Conservation (phyloP, 108 stramenopile genomes). For the Nitzschia putrida region DNA sequence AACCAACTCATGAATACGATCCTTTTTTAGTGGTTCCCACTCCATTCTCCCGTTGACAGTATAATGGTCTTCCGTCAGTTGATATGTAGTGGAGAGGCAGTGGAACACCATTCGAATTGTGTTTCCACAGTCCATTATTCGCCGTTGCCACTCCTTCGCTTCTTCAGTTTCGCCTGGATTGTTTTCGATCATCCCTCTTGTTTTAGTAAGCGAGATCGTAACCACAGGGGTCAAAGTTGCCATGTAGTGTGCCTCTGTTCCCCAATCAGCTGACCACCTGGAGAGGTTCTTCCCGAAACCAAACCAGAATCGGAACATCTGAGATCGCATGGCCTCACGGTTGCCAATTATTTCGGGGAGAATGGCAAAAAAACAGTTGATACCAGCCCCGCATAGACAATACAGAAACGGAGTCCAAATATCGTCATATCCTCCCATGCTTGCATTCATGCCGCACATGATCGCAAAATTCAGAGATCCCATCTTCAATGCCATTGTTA, state of each 20-base stretch:
- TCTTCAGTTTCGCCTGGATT: background rate
- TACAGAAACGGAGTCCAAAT: background rate
- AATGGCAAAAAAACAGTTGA: background rate
- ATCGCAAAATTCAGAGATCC: background rate
- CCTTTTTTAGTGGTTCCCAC: background rate
- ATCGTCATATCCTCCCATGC: background rate
- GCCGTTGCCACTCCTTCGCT: slow-evolving; percentile 7
- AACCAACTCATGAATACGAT: background rate
- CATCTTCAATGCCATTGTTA: slow-evolving; percentile 1
- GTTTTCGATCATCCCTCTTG: background rate
- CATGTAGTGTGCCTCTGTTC: background rate
- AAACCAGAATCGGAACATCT: slow-evolving; percentile 2
- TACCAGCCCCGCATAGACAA: background rate
- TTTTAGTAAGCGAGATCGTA: background rate
- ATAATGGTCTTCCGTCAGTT: background rate
- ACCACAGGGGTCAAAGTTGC: slow-evolving; percentile 2
- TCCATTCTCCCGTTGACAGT: background rate
- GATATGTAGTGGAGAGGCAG: slow-evolving; percentile 5
- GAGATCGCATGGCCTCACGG: slow-evolving; percentile 9
- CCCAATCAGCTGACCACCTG: slow-evolving; percentile 4
- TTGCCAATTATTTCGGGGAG: slow-evolving; percentile 10
- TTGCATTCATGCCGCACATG: background rate
- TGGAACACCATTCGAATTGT: background rate
- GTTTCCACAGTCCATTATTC: background rate
- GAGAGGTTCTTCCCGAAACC: background rate